A percentile compares a stretch with the other conserved stretches of the same genome.
phyloP scores from a whole-genome alignment of 148 eudicot genomes.

The Limonium bicolor region DNA sequence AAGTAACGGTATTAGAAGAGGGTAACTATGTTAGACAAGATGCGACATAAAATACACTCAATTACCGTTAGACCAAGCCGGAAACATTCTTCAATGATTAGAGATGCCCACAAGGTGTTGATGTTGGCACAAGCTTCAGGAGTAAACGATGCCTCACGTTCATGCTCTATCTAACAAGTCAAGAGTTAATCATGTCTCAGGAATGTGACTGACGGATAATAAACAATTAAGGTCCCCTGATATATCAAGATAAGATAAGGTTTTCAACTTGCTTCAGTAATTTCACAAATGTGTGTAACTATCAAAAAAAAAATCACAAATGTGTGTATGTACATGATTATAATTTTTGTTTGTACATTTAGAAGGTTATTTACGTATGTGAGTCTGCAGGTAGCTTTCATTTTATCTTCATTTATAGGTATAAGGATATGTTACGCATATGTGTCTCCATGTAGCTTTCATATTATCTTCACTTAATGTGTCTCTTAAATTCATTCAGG shows the following conservation, averaged over 20 bases:
- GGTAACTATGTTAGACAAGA: conserved; percentile 4
- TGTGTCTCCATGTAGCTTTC: too few species aligned
- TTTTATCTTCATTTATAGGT: too few species aligned
- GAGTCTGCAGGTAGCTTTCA: too few species aligned
- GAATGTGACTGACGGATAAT: background rate
- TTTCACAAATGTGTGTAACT: too few species aligned
- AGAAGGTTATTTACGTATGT: too few species aligned
- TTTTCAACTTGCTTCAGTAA: too few species aligned
- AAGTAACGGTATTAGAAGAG: conserved; percentile 27
- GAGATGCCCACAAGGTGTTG: conserved; percentile 85
- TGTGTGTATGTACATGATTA: too few species aligned
- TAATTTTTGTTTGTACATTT: too few species aligned
- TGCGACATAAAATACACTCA: background rate
- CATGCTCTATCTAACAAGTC: conserved; percentile 22
- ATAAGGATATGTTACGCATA: too few species aligned
- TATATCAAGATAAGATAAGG: background rate
- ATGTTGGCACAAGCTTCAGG: conserved; percentile 48
- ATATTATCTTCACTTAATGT: too few species aligned
- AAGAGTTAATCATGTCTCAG: conserved; percentile 9
- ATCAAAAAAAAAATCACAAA: too few species aligned
- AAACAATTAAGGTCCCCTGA: background rate
- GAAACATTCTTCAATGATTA: conserved; percentile 82
- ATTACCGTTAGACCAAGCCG: conserved; percentile 98
- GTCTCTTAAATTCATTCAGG: too few species aligned
- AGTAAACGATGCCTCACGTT: conserved; percentile 12